Conservation (phyloP, 129 eudicot species). For the Lactuca sativa region DNA sequence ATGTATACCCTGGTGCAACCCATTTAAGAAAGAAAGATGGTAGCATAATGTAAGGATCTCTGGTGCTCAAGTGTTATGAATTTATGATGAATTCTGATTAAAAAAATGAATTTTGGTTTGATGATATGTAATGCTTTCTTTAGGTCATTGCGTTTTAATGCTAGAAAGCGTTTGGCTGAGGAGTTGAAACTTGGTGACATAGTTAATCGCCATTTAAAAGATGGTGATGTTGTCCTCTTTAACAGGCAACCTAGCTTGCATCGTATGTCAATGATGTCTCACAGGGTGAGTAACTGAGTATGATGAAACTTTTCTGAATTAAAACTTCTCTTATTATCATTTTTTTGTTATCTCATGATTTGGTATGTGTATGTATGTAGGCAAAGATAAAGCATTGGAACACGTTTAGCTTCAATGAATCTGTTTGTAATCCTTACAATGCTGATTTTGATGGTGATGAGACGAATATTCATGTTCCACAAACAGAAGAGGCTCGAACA, state of each 20-base stretch:
- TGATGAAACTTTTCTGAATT: not conserved
- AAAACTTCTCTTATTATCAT: not conserved
- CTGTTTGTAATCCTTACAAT: constrained; percentile 98
- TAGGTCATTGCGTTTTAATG: constrained; percentile 57
- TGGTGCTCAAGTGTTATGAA: not conserved
- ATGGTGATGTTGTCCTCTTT: constrained; percentile 88
- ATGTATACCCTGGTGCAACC: constrained; percentile 93
- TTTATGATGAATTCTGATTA: not conserved
- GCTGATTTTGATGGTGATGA: constrained; percentile 99
- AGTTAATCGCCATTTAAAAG: constrained; percentile 87
- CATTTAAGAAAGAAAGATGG: constrained; percentile 68
- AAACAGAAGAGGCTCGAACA: constrained; percentile 95
- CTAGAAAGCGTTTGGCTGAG: constrained; percentile 74
- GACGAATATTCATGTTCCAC: constrained; percentile 99
- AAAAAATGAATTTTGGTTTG: not conserved
- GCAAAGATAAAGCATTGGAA: constrained; percentile 99
- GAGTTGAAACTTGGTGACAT: constrained; percentile 72
- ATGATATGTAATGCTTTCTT: constrained; percentile 14
- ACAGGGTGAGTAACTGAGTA: constrained; percentile 47
- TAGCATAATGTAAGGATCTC: constrained; percentile 57
- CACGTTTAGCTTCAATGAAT: constrained; percentile 92
- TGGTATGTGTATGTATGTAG: constrained; percentile 35
- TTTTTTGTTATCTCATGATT: not conserved
- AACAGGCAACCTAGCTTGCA: constrained; percentile 98
- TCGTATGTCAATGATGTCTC: constrained; percentile 98